Evolutionary conservation across 208 protist species (phyloP).

Genomic region (Phytomonas francai): DNA sequence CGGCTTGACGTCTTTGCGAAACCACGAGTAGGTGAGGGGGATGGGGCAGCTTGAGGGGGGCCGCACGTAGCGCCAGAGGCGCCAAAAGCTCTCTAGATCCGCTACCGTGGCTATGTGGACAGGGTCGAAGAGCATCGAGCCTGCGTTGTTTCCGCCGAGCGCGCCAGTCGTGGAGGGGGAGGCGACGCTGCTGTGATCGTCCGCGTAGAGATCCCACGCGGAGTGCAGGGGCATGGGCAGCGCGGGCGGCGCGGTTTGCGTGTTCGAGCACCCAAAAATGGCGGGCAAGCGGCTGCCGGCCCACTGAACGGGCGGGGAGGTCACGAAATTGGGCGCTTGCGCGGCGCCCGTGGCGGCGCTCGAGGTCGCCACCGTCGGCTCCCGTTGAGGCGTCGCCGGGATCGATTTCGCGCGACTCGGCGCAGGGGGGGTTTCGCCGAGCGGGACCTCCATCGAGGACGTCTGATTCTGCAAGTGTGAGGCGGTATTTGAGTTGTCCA

Average conservation of each 20-base stretch:
- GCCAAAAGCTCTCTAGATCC: conserved; percentile 78
- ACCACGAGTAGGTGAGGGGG: conserved; percentile 82
- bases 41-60: conserved; percentile 47
- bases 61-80: conserved; percentile 65
- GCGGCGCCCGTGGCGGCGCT: conserved; percentile 10
- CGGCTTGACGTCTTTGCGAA: conserved; percentile 72
- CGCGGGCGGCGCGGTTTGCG: conserved; percentile 33
- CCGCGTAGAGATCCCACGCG: conserved; percentile 74
- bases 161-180: not conserved
- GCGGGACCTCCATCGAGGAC: not conserved
- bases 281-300: conserved; percentile 40
- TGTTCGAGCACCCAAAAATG: conserved; percentile 59
- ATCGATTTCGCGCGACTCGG: not conserved
- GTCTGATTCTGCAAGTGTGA: not conserved
- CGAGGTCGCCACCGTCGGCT: conserved; percentile 7
- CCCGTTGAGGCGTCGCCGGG: conserved; percentile 5
- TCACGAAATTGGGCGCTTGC: conserved; percentile 7
- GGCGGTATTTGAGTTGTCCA: not conserved
- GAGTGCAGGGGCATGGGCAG: conserved; percentile 50
- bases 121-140: conserved; percentile 39
- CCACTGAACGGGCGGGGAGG: conserved; percentile 25
- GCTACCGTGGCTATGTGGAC: conserved; percentile 61
- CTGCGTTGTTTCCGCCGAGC: not conserved
- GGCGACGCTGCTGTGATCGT: conserved; percentile 45
- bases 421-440: not conserved